Conservation (phyloP, 257 asterid species). For the Solanum sejunctum region DNA sequence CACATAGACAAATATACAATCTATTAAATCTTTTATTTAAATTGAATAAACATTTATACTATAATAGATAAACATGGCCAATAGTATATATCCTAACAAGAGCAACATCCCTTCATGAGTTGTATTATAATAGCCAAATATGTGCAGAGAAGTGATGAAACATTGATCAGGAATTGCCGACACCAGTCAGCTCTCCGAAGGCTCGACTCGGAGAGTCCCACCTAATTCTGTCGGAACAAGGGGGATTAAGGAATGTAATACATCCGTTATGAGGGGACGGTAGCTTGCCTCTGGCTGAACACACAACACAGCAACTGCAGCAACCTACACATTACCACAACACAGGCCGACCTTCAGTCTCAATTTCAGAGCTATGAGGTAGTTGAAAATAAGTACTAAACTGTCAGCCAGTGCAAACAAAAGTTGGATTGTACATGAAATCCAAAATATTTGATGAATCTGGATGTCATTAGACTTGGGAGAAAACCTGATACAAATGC, state of each 20-base stretch:
- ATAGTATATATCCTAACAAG: not conserved
- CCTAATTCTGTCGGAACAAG: slow-evolving; percentile 64
- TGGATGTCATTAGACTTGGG: not conserved
- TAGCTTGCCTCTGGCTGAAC: slow-evolving; percentile 78
- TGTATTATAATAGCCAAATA: not conserved
- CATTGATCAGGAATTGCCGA: not conserved
- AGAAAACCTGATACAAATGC: slow-evolving; percentile 55
- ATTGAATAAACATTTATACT: not conserved
- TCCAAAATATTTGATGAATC: not conserved
- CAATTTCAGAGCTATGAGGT: not conserved
- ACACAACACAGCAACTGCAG: slow-evolving; percentile 75
- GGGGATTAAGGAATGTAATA: slow-evolving; percentile 67
- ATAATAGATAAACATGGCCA: not conserved
- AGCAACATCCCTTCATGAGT: not conserved
- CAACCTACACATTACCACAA: slow-evolving; percentile 32
- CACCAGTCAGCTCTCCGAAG: not conserved
- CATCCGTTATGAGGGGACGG: slow-evolving; percentile 69
- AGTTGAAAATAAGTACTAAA: not conserved
- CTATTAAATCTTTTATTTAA: too few relatives aligned
- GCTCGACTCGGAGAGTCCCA: slow-evolving; percentile 36
- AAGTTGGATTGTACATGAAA: not conserved
- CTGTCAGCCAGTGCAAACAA: not conserved
- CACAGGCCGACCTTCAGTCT: not conserved
- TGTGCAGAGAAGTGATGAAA: not conserved
- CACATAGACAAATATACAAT: too few relatives aligned